A percentile compares a stretch with the other conserved stretches of the same genome.
Conservation (phyloP, 2,329 filamentous ascomycete species). For the Purpureocillium lavendulum region DNA sequence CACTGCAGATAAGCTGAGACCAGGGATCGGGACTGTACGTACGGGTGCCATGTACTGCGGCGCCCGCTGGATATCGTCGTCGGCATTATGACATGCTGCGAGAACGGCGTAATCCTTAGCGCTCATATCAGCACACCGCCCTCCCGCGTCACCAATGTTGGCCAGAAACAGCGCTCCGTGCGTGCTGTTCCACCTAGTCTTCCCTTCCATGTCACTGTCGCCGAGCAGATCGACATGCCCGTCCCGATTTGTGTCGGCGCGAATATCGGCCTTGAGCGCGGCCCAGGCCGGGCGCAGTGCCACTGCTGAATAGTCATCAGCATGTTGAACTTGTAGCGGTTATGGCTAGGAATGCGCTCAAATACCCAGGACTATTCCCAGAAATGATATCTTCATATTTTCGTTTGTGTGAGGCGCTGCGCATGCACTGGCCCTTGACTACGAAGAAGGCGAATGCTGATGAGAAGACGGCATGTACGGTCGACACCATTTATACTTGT, state of each 20-base stretch:
- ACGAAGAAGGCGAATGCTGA: too few species aligned
- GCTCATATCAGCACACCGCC: conserved; percentile 16
- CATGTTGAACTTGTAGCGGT: neutral
- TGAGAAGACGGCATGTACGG: too few species aligned
- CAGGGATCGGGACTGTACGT: conserved; percentile 18
- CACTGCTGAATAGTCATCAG: neutral
- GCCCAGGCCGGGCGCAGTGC: neutral
- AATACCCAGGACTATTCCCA: too few species aligned
- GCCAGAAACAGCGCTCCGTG: conserved; percentile 24
- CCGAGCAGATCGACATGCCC: conserved; percentile 17
- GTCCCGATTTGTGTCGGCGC: conserved; percentile 26
- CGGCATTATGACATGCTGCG: conserved; percentile 24
- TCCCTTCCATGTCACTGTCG: conserved; percentile 12
- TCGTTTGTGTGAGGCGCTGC: too few species aligned
- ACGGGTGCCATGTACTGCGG: conserved; percentile 22
- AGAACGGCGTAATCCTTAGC: conserved; percentile 15
- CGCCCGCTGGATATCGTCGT: conserved; percentile 19
- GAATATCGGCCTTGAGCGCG: conserved; percentile 11
- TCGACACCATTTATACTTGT: too few species aligned
- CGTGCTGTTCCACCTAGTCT: conserved; percentile 12
- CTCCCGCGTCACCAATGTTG: conserved; percentile 23
- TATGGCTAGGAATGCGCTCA: too few species aligned
- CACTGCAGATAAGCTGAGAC: conserved; percentile 8
- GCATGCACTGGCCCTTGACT: too few species aligned
- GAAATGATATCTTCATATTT: too few species aligned